These are phyloP conservation scores for Cornus kousa DNA, from an alignment of 148 eudicot genomes.

Conservation along the genomic window DNA sequence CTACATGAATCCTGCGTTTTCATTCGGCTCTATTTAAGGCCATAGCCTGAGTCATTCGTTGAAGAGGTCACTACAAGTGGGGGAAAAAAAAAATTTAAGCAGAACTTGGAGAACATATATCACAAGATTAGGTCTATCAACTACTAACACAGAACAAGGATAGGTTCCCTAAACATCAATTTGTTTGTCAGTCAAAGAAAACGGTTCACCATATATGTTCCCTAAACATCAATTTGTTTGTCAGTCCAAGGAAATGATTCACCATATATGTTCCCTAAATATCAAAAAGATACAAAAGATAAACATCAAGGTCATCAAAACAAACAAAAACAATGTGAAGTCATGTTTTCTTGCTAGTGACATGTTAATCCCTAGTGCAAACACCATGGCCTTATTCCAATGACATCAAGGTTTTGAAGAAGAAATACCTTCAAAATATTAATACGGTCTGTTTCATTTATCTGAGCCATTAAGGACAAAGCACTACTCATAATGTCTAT, in stretches of 20 bases:
- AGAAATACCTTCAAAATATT: constrained; percentile 82
- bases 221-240: no score
- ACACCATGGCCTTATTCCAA: background rate
- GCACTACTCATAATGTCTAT: constrained; percentile 90
- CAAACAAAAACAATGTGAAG: background rate
- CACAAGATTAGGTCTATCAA: no score
- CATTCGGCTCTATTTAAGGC: no score
- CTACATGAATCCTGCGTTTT: no score
- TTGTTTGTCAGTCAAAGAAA: background rate
- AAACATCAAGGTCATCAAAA: background rate
- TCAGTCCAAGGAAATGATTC: background rate
- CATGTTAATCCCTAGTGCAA: background rate
- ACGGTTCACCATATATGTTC: background rate
- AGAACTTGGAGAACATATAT: no score
- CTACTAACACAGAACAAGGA: background rate
- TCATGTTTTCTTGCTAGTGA: background rate
- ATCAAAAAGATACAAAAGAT: background rate
- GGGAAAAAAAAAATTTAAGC: no score
- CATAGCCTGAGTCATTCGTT: no score
- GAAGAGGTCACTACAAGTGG: no score
- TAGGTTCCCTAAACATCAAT: background rate
- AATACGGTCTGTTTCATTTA: constrained; percentile 90
- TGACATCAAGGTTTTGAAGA: background rate
- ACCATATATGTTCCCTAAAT: background rate
- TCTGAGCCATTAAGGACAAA: constrained; percentile 84